Base-by-base conservation (phyloP, 208 protist genomes). In the Acanthamoeba divionensis region DNA sequence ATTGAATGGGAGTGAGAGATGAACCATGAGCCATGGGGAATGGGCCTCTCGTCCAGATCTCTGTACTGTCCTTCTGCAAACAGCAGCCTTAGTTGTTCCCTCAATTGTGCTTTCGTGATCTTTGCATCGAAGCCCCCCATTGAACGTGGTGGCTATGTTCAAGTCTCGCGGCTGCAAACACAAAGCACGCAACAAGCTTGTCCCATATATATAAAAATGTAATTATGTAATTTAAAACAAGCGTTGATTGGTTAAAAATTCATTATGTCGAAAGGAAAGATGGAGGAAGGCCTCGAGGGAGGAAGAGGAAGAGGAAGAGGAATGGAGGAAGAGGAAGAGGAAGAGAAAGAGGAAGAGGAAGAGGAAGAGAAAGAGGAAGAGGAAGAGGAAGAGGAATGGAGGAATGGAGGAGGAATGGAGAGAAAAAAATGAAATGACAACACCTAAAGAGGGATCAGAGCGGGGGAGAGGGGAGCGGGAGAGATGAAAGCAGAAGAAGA, bases 51-150 rank as follows among this genome's bases (percentile, higher is more conserved):
- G 71, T 82, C 71, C 45, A 82, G 31, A 24, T 82, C 71, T 26
- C 71, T 44, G 18, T 82, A 82, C n/a, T 82, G 71, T 2, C 71
- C 71, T 36, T 82, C 71, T 0, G 71, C 71, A 82, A 82, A 82
- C 29, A 82, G 71, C 21, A 62, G 15, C 24, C 71, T 44, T 13
- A 82, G 71, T 44, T 21, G 36, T 44, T 21, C 45, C 21, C 54
- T n/a, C 45, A 82, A 9, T 0, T 29, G 71, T 0, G 71, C 52
- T 57, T 57, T 18, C 18, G 67, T 8, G 45, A 48, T 79, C 18
- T 13, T 21, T 48, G 45, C 21, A 48, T 12, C 3, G 18, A 4
- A 5, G 41, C 29, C 24, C 26, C 3, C 36, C 38, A n/a, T 21
- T 10, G 15, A 57, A 21, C 18, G 52, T 21, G 21, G 52, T 57